Conservation (phyloP, 192 early-diverging fungal genomes). For the Podila minutissima region DNA sequence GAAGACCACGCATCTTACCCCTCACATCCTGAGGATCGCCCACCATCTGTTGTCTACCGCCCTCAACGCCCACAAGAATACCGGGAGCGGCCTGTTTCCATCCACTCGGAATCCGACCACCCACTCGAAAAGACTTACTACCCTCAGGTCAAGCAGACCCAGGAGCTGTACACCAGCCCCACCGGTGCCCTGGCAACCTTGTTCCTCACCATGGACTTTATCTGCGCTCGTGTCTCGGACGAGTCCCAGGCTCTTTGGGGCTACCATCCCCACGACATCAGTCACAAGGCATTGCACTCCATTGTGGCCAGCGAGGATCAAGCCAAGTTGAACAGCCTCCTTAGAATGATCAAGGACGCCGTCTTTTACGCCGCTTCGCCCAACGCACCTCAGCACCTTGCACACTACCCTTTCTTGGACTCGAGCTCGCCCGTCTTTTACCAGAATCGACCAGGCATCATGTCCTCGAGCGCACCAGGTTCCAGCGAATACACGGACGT, state of each 20-base stretch:
- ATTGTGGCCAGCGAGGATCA: conserved; percentile 57
- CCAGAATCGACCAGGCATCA: conserved; percentile 43
- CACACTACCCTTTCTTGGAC: conserved; percentile 29
- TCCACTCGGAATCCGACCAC: conserved; percentile 32
- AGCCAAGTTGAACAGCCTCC: conserved; percentile 48
- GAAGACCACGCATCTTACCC: conserved; percentile 1
- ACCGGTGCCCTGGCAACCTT: conserved; percentile 43
- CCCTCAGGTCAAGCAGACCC: conserved; percentile 31
- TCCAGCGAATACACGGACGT: conserved; percentile 59
- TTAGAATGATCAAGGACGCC: conserved; percentile 53
- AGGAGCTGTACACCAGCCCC: conserved; percentile 35
- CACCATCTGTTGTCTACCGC: conserved; percentile 21
- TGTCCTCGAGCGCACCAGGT: conserved; percentile 50
- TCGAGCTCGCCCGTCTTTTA: conserved; percentile 44
- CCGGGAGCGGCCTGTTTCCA: conserved; percentile 35
- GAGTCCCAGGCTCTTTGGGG: conserved; percentile 59
- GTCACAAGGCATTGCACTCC: conserved; percentile 61
- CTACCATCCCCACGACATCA: conserved; percentile 64
- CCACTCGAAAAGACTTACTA: conserved; percentile 21
- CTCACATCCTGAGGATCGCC: conserved; percentile 16
- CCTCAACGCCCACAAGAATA: conserved; percentile 10
- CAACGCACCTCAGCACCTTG: conserved; percentile 17
- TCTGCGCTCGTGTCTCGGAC: conserved; percentile 64
- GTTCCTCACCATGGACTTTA: conserved; percentile 61
- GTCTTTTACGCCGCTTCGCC: conserved; percentile 24